Conservation (phyloP, 306 rosid genomes). For the Abrus pulchellus region DNA sequence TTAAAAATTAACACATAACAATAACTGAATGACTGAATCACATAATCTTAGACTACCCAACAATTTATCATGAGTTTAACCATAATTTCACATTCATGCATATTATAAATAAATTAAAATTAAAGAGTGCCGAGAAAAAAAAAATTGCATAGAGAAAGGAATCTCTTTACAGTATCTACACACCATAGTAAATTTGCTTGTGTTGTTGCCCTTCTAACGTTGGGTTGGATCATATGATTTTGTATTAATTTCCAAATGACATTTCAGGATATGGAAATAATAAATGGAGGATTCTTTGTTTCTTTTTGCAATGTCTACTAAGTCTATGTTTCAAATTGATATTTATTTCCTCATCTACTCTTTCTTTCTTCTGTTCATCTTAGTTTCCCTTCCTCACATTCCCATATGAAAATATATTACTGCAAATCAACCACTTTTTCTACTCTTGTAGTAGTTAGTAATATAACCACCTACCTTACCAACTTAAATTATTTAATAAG, state of each 20-base stretch:
- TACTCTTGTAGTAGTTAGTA: constrained; percentile 19
- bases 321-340: constrained; percentile 22
- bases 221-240: background rate
- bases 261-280: constrained; percentile 12
- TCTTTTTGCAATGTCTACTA: constrained; percentile 17
- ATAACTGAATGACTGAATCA: no score
- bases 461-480: constrained; percentile 43
- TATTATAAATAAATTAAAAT: background rate
- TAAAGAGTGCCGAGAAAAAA: background rate
- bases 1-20: no score
- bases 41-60: no score
- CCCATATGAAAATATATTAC: background rate
- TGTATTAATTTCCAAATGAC: constrained; percentile 10
- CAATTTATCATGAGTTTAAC: no score
- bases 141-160: background rate
- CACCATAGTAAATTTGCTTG: background rate
- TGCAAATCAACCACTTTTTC: constrained; percentile 46
- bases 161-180: background rate
- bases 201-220: background rate
- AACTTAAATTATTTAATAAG: constrained; percentile 29
- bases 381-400: constrained; percentile 11
- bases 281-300: constrained; percentile 23
- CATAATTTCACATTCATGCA: background rate
- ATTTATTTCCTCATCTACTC: constrained; percentile 34
- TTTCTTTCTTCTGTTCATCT: constrained; percentile 2